phyloP scores from a whole-genome alignment of 352 stramenopile genomes.

The Phytopythium chamaehyphon region DNA sequence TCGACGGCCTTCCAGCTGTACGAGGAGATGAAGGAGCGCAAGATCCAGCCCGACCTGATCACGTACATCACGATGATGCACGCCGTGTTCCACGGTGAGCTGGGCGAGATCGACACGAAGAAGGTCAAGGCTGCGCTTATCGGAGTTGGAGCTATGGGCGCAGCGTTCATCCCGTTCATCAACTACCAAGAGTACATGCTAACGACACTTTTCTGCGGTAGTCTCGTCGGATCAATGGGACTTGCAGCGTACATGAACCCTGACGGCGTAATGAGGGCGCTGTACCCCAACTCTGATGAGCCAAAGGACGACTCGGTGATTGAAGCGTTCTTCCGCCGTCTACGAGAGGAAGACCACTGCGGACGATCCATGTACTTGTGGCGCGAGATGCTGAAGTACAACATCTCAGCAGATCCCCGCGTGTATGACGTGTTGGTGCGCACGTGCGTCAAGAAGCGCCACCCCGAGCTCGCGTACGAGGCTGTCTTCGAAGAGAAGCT shows the following conservation, averaged over 20 bases:
- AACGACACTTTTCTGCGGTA: constrained; percentile 69
- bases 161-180: constrained; percentile 59
- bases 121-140: constrained; percentile 65
- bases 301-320: constrained; percentile 61
- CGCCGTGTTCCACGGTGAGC: constrained; percentile 77
- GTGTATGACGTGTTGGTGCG: constrained; percentile 80
- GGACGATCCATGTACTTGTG: constrained; percentile 82
- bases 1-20: constrained; percentile 75
- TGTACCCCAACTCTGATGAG: constrained; percentile 80
- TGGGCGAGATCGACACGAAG: constrained; percentile 55
- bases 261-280: constrained; percentile 66
- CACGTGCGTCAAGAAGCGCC: constrained; percentile 80
- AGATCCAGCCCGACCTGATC: constrained; percentile 63
- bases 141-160: constrained; percentile 50
- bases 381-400: constrained; percentile 78
- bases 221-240: constrained; percentile 75
- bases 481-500: constrained; percentile 64
- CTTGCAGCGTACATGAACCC: constrained; percentile 84
- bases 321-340: constrained; percentile 75
- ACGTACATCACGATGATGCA: constrained; percentile 89
- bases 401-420: constrained; percentile 55
- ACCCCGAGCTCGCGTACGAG: constrained; percentile 75
- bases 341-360: constrained; percentile 84
- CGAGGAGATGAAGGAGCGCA: constrained; percentile 78
- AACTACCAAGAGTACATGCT: constrained; percentile 73